Evolutionary conservation across 768 basidiomycete genomes (phyloP).

Genomic region (Suillus placidus): DNA sequence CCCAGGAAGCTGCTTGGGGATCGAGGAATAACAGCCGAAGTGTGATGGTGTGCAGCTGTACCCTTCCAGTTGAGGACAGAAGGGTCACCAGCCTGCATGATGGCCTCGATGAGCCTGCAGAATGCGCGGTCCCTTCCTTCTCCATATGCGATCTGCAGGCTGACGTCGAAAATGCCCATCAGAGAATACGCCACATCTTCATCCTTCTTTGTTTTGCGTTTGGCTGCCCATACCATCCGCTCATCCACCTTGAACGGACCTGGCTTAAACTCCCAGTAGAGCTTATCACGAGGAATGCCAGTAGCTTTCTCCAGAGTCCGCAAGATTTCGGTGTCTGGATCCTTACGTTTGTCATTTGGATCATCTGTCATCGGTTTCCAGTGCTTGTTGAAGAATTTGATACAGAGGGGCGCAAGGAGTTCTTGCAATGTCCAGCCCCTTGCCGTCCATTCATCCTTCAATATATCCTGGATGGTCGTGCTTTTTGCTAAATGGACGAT

Average conservation of each 20-base stretch:
- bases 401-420: background rate
- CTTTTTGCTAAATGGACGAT: background rate
- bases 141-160: conserved; percentile 20
- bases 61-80: conserved; percentile 13
- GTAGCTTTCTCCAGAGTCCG: background rate
- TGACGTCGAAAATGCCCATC: conserved; percentile 19
- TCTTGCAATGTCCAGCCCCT: background rate
- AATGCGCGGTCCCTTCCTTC: conserved; percentile 19
- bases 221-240: conserved; percentile 20
- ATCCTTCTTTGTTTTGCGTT: conserved; percentile 16
- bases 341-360: background rate
- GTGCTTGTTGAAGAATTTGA: background rate
- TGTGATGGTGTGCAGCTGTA: background rate
- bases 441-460: background rate
- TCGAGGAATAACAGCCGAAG: background rate
- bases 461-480: background rate
- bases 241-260: conserved; percentile 2
- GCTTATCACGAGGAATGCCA: background rate
- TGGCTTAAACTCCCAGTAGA: background rate
- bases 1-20: background rate
- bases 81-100: conserved; percentile 10
- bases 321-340: background rate
- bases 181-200: conserved; percentile 23
- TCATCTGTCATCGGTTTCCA: background rate
- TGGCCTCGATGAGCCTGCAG: conserved; percentile 13